Base-by-base conservation (phyloP, 306 rosid genomes). In the Biancaea sappan region DNA sequence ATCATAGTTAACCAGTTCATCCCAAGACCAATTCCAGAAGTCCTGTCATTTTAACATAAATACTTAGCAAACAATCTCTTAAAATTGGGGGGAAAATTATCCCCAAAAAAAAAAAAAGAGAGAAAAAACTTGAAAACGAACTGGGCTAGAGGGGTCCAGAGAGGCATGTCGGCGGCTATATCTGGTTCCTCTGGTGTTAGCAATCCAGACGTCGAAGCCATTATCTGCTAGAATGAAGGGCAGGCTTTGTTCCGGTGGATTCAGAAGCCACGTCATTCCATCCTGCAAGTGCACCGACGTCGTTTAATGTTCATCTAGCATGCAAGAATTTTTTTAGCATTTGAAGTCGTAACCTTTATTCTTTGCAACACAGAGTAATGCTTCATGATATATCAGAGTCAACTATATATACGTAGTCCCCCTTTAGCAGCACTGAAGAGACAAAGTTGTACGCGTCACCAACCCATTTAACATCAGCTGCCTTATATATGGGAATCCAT, bases 11-110 rank as follows among this genome's bases (percentile, higher is more conserved):
- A 70, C 91, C 51, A 94, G 57, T 46, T 94, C 94, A 74, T 94
- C 98, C 88, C 88, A 91, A 0, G 92, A 77, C 96, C 96, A 94
- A 15, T 86, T 19, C 98, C 98, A 94, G 54, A 67, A 94, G 0
- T 15, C 66, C 97, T 92, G 82, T 1, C 73, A 80, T 22, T 21
- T 79, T 63, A 22, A 52, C 70, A 76, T 2, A 26, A 5, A 53
- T 22, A 47, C 28, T 44, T 43, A 22, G 24, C 19, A 12, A 22
- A 43, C 3, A 32, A 12, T 41, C 60, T 10, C 8, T 67, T 6
- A 21, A 52, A 68, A 40, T 35, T 2, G 1, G 18, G 2, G 0
- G 4, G 3, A 18, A 25, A 44, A 24, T 44, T 35, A 9, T 25
- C 0, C 1, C 10, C 16, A 28, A 5, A 6, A 28, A 37, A 51